phyloP scores from a whole-genome alignment of 306 rosid genomes.

The Quercus berberidifolia region DNA sequence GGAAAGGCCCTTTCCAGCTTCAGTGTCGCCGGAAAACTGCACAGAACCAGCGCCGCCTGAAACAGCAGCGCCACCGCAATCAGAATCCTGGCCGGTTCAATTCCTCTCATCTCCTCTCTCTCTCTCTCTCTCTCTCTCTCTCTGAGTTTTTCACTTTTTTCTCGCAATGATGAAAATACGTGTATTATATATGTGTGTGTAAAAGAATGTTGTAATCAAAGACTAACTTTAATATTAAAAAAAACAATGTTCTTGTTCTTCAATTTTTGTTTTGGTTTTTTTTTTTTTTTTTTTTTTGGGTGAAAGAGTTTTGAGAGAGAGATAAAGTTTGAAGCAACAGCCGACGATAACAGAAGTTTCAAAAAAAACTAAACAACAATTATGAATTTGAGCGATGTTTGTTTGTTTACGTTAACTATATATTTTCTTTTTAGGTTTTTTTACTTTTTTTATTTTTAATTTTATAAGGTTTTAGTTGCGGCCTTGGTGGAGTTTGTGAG shows the following conservation, averaged over 20 bases:
- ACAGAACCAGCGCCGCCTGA: conserved; percentile 20
- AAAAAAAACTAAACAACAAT: neutral
- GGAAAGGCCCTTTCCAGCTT: conserved; percentile 85
- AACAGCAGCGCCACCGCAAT: conserved; percentile 20
- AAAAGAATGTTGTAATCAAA: neutral
- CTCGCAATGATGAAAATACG: neutral
- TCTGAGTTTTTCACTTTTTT: neutral
- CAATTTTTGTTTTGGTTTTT: neutral
- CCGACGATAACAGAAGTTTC: conserved; percentile 28
- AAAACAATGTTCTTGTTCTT: neutral
- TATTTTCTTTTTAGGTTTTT: no score
- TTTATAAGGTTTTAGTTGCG: neutral
- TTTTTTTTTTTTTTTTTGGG: no score
- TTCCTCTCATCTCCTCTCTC: conserved; percentile 1
- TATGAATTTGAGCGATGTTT: conserved; percentile 28
- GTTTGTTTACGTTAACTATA: neutral
- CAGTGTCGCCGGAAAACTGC: conserved; percentile 55
- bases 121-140: neutral
- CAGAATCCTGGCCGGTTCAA: conserved; percentile 32
- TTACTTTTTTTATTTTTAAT: neutral
- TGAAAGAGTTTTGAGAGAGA: neutral
- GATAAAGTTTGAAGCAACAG: conserved; percentile 14
- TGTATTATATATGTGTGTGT: neutral
- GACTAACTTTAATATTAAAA: neutral
- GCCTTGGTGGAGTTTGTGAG: neutral